Percentiles rank a stretch among this genome's conserved stretches.
Conservation (phyloP, 2,329 filamentous ascomycete genomes). For the Whalleya microplaca region DNA sequence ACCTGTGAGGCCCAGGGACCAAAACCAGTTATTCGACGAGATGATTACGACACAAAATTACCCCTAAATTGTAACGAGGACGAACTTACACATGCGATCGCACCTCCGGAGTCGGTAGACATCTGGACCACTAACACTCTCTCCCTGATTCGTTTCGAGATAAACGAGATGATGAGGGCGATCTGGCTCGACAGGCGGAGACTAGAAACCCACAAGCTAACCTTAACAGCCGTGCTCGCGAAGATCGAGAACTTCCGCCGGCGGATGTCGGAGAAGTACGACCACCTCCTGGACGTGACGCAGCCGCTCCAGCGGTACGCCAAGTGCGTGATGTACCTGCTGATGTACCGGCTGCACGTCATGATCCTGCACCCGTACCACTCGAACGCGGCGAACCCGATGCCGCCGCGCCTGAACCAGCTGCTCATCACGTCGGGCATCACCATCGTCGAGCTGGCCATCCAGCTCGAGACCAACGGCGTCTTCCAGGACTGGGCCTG, state of each 20-base stretch:
- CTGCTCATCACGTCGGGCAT: slow-evolving; percentile 66
- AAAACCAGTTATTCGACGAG: slow-evolving; percentile 69
- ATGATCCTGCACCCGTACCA: slow-evolving; percentile 73
- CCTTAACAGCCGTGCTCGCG: slow-evolving; percentile 65
- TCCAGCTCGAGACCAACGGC: slow-evolving; percentile 49
- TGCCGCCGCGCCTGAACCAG: slow-evolving; percentile 66
- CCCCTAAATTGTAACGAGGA: slow-evolving; percentile 72
- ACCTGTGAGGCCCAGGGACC: slow-evolving; percentile 77
- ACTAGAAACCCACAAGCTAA: slow-evolving; percentile 63
- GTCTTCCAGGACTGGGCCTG: slow-evolving; percentile 65
- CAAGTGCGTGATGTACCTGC: slow-evolving; percentile 65
- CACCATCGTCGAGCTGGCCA: slow-evolving; percentile 52
- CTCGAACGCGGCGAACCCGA: slow-evolving; percentile 44
- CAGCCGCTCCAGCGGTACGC: slow-evolving; percentile 66
- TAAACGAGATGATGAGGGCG: slow-evolving; percentile 72
- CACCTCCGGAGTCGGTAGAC: slow-evolving; percentile 49
- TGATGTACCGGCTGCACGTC: slow-evolving; percentile 65
- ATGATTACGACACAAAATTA: slow-evolving; percentile 75
- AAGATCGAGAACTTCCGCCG: slow-evolving; percentile 72
- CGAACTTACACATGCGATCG: slow-evolving; percentile 54
- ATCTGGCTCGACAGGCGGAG: slow-evolving; percentile 72
- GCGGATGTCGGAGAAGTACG: slow-evolving; percentile 67
- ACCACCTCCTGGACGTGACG: slow-evolving; percentile 61
- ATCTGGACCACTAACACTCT: slow-evolving; percentile 72
- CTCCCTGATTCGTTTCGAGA: slow-evolving; percentile 70